These are phyloP conservation scores for Colletotrichum tanaceti DNA, from an alignment of 2,329 filamentous ascomycete species.

Conservation along the genomic window DNA sequence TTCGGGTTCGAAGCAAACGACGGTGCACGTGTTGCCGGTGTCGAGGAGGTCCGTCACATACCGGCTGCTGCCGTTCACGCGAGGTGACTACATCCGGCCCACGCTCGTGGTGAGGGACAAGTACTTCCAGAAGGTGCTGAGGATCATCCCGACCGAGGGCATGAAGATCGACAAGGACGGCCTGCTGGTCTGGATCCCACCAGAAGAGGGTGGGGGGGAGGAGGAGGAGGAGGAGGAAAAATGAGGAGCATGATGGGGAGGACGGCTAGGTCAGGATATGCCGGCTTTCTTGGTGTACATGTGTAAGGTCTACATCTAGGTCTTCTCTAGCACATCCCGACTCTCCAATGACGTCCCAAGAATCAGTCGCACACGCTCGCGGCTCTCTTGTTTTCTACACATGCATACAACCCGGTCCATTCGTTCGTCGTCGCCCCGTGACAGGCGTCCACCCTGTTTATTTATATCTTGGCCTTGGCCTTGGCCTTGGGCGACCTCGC, in stretches of 20 bases:
- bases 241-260: constrained; percentile 24
- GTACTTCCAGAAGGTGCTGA: constrained; percentile 92
- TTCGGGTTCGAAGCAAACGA: constrained; percentile 84
- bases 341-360: background rate
- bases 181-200: constrained; percentile 71
- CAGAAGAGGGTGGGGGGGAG: constrained; percentile 49
- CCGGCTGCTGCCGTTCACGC: constrained; percentile 74
- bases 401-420: background rate
- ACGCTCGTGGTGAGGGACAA: constrained; percentile 84
- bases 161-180: constrained; percentile 75
- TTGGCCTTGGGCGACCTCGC: constrained; percentile 40
- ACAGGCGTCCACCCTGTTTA: background rate
- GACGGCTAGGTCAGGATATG: constrained; percentile 20
- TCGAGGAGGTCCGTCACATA: constrained; percentile 81
- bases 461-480: constrained; percentile 41
- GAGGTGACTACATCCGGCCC: constrained; percentile 76
- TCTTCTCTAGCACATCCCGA: background rate
- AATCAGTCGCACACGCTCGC: background rate
- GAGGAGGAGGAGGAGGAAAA: constrained; percentile 39
- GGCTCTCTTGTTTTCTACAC: background rate
- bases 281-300: constrained; percentile 26
- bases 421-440: background rate
- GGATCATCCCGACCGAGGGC: constrained; percentile 81
- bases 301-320: constrained; percentile 31
- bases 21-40: constrained; percentile 84